Evolutionary conservation across 148 eudicot species (phyloP), one percentile per base, ranked within the genome.

Genomic region (Agrostemma githago): DNA sequence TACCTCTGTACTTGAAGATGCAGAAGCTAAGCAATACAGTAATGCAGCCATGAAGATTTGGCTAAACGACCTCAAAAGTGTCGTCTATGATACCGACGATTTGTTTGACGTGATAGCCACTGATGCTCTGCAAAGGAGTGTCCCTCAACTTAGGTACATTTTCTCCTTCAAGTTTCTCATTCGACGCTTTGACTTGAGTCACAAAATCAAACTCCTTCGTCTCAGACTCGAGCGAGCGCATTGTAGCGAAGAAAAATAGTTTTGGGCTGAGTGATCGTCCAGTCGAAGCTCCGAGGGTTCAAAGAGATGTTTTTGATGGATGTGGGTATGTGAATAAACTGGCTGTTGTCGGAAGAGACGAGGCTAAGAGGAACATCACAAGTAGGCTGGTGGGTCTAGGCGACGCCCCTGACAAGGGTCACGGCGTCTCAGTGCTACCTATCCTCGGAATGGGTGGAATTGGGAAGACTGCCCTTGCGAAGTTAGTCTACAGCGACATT

Each of bases 401-500:
- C 1, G 53, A 67, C 2, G 54, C 34, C 34, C 34, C 34, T 26
- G 34, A 26, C 34, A 26, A n/a, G 5, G 6, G 37, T 67, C 34
- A 26, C 1, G 14, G 9, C 2, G 9, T 37, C 26, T 9, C 71
- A 0, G 79, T 85, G 37, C 60, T 85, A 43, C 79, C 80, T 5
- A 65, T 82, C 2, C 48, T 78, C 5, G 82, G 84, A 38, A 68
- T 79, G 48, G 80, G 79, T 14, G 85, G 85, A 17, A 61, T 85
- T 11, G 87, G 83, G 9, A 85, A 85, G 54, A 85, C 82, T 12
- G 38, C 77, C 4, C 71, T 85, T 0, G 82, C 83, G 7, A 78
- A 80, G 17, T 17, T 80, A 51, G 71, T 82, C 34, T 69, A 53
- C 26, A 41, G 56, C 46, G 46, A 43, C 46, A 2, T 5, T 43